Evolutionary conservation across 345 rosid species (phyloP).

Genomic region (Sonneratia caseolaris): DNA sequence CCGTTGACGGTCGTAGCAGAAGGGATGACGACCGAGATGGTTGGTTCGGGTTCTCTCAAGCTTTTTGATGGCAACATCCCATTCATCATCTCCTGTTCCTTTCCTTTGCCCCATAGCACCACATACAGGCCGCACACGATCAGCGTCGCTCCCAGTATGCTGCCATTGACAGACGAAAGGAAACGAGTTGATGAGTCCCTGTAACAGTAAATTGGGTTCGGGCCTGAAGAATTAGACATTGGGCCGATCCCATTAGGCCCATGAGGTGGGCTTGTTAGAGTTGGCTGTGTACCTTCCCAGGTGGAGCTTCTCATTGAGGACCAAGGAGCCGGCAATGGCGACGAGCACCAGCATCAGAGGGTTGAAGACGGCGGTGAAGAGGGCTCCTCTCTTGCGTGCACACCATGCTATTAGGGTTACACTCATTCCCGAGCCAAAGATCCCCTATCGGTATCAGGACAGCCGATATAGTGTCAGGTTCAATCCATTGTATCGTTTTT

Average conservation of each 20-base stretch:
- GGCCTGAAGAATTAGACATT: background rate
- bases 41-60: background rate
- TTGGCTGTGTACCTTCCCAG: constrained; percentile 15
- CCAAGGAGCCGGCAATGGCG: constrained; percentile 13
- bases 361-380: constrained; percentile 21
- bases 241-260: background rate
- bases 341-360: constrained; percentile 19
- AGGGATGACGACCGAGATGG: background rate
- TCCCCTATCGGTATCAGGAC: constrained; percentile 10
- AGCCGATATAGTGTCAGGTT: no score
- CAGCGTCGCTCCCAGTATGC: constrained; percentile 16
- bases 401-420: constrained; percentile 13
- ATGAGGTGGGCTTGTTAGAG: background rate
- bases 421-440: constrained; percentile 12
- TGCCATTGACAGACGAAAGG: background rate
- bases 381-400: constrained; percentile 17
- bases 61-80: background rate
- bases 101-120: constrained; percentile 25
- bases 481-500: no score
- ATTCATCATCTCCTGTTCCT: constrained; percentile 10
- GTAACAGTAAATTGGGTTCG: background rate
- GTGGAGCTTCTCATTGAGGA: constrained; percentile 20
- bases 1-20: no score
- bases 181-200: no score
- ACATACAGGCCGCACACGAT: constrained; percentile 18